Conservation (phyloP, 371 early-diverging fungal species). For the Apophysomyces elegans region DNA sequence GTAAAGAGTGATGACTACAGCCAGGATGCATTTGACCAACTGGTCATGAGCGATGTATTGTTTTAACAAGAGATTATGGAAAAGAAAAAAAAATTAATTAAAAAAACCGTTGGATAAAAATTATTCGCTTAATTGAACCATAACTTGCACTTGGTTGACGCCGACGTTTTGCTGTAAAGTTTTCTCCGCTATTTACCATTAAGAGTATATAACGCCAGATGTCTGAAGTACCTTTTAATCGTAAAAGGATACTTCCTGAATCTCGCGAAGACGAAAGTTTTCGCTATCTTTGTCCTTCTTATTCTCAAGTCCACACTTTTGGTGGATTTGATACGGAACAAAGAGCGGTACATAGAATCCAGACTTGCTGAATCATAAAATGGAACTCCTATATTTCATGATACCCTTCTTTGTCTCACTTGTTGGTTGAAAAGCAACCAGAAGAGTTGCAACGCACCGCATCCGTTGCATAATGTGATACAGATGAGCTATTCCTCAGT, state of each 20-base stretch:
- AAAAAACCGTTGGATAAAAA: neutral
- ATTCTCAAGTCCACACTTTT: neutral
- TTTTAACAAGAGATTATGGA: neutral
- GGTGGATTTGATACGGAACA: slow-evolving; percentile 2
- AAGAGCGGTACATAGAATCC: slow-evolving; percentile 1
- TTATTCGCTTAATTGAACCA: neutral
- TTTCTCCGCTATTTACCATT: neutral
- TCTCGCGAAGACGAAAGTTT: slow-evolving; percentile 6
- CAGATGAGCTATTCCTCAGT: no score
- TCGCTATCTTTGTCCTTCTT: neutral
- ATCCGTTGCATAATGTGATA: no score
- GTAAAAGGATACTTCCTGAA: slow-evolving; percentile 9
- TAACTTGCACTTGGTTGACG: neutral
- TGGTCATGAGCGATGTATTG: slow-evolving; percentile 15
- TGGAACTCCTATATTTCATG: no score
- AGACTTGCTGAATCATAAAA: neutral
- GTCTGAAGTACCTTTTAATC: slow-evolving; percentile 9
- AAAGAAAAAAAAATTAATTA: neutral
- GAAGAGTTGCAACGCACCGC: no score
- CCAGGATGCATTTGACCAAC: slow-evolving; percentile 15
- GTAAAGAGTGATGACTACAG: neutral
- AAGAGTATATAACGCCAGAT: slow-evolving; percentile 1
- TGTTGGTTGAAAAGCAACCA: no score
- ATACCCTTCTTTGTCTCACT: no score
- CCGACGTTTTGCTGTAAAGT: neutral